Conservation (phyloP, 2,329 filamentous ascomycete genomes). For the Fusarium protoensiforme region DNA sequence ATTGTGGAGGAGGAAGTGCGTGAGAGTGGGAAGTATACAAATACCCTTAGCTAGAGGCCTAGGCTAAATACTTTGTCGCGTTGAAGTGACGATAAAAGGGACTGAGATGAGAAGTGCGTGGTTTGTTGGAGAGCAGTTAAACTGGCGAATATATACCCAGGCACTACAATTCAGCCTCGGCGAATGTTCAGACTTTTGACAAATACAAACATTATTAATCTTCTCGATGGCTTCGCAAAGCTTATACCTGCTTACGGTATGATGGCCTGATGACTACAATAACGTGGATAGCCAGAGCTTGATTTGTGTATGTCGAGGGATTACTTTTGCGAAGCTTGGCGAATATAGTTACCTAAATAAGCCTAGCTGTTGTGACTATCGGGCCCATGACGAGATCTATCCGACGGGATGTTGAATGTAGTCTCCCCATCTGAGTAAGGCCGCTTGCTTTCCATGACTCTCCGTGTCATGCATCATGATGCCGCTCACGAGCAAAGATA, state of each 20-base stretch:
- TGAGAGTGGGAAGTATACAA: neutral
- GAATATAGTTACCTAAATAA: neutral
- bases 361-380: neutral
- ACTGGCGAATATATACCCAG: neutral
- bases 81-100: neutral
- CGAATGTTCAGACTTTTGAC: neutral
- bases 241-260: neutral
- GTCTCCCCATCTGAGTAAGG: neutral
- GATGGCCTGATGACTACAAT: neutral
- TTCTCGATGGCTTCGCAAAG: fast-evolving
- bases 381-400: neutral
- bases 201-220: neutral
- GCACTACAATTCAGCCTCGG: neutral
- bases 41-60: too few species aligned
- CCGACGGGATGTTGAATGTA: neutral
- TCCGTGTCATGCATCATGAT: neutral
- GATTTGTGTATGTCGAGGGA: neutral
- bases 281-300: neutral
- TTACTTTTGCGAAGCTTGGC: neutral
- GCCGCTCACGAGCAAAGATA: neutral
- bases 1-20: neutral
- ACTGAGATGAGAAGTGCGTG: neutral
- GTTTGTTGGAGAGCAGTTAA: neutral
- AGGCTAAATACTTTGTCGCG: too few species aligned
- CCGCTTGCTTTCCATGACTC: neutral